Evolutionary conservation across 1,139 yeast species (phyloP).

Genomic region (Yamadazyma oceani): DNA sequence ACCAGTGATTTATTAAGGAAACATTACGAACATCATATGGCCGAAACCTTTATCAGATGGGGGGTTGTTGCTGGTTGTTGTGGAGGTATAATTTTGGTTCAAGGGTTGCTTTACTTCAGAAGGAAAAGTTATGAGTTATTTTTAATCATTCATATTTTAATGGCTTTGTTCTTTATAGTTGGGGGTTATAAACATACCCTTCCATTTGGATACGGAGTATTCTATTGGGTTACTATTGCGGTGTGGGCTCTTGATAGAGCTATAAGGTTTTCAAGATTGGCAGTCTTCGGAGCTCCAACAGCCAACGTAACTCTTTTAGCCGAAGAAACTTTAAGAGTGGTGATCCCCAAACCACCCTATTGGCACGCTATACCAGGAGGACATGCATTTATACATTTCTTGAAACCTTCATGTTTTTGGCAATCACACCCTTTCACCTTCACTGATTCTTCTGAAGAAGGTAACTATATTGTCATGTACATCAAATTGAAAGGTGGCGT

Average conservation of each 20-base stretch:
- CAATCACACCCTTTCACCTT: slow-evolving; percentile 40
- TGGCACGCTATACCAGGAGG: slow-evolving; percentile 48
- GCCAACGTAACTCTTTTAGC: slow-evolving; percentile 35
- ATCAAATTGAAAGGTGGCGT: slow-evolving; percentile 35
- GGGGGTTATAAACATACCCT: slow-evolving; percentile 40
- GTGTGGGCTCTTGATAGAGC: slow-evolving; percentile 44
- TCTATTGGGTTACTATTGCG: slow-evolving; percentile 36
- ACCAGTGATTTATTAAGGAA: slow-evolving; percentile 17
- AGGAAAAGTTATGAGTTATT: slow-evolving; percentile 42
- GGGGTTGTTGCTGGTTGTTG: slow-evolving; percentile 46
- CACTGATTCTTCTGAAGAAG: slow-evolving; percentile 22
- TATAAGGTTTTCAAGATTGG: slow-evolving; percentile 30
- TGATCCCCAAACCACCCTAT: slow-evolving; percentile 35
- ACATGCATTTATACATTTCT: slow-evolving; percentile 47
- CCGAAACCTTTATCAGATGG: slow-evolving; percentile 38
- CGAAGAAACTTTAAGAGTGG: slow-evolving; percentile 39
- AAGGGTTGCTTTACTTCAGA: slow-evolving; percentile 37
- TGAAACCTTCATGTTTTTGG: slow-evolving; percentile 44
- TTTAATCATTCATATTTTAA: slow-evolving; percentile 34
- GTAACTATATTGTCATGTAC: slow-evolving; percentile 26
- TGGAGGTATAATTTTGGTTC: slow-evolving; percentile 33
- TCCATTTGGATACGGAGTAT: slow-evolving; percentile 34
- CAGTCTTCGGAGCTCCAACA: slow-evolving; percentile 33
- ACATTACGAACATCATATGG: slow-evolving; percentile 25
- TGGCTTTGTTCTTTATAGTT: slow-evolving; percentile 37